These are phyloP conservation scores for Phytopythium vexans DNA, from an alignment of 352 stramenopile species.

Conservation along the genomic window DNA sequence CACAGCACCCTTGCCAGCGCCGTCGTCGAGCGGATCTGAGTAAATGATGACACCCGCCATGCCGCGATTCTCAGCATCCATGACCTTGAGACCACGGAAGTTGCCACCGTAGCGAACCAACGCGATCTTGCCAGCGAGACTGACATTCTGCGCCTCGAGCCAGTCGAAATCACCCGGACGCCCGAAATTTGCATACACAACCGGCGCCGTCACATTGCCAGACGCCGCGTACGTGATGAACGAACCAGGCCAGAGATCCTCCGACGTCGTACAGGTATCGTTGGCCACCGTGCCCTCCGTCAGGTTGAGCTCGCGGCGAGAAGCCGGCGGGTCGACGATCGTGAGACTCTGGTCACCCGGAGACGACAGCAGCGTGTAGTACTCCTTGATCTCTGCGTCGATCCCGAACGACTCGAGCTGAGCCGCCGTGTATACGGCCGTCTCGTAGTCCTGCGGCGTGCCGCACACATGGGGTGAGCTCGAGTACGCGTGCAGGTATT, in stretches of 20 bases:
- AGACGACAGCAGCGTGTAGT: slow-evolving; percentile 64
- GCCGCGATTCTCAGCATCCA: slow-evolving; percentile 74
- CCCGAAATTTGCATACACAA: slow-evolving; percentile 90
- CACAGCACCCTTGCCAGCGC: slow-evolving; percentile 49
- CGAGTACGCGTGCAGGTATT: slow-evolving; percentile 46
- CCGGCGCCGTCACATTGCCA: slow-evolving; percentile 60
- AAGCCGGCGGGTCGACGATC: slow-evolving; percentile 36
- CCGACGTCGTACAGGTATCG: slow-evolving; percentile 58
- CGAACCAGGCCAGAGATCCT: slow-evolving; percentile 48
- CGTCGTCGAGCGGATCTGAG: slow-evolving; percentile 85
- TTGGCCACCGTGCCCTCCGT: slow-evolving; percentile 55
- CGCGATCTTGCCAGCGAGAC: slow-evolving; percentile 77
- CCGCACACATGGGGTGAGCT: slow-evolving; percentile 40
- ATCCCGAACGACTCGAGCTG: slow-evolving; percentile 61
- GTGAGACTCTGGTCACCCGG: slow-evolving; percentile 40
- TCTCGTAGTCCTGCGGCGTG: slow-evolving; percentile 55
- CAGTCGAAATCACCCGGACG: slow-evolving; percentile 79
- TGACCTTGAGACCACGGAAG: slow-evolving; percentile 80
- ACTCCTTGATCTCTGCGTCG: slow-evolving; percentile 49
- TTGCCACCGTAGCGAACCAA: slow-evolving; percentile 80
- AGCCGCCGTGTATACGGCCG: slow-evolving; percentile 50
- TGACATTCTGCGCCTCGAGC: slow-evolving; percentile 63
- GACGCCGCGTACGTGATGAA: slow-evolving; percentile 84
- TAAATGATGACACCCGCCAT: slow-evolving; percentile 87
- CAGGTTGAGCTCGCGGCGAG: slow-evolving; percentile 39